Evolutionary conservation across 768 basidiomycete species (phyloP).

Genomic region (Suillus decipiens): DNA sequence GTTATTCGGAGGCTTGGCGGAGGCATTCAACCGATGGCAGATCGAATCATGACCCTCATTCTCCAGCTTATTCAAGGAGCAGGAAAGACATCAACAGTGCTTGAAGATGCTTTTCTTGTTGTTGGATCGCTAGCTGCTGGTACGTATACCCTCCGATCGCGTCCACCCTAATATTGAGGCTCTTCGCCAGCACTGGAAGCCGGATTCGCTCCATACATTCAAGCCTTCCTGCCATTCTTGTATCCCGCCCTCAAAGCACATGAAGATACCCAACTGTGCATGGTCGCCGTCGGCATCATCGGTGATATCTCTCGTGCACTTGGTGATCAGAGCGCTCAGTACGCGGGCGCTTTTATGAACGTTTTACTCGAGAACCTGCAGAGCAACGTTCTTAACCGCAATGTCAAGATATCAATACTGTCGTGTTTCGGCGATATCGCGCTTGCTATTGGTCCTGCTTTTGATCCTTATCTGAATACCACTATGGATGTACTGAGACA

Average conservation of each 20-base stretch:
- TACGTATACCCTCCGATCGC: conserved; percentile 26
- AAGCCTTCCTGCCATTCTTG: conserved; percentile 83
- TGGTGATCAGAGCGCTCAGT: conserved; percentile 79
- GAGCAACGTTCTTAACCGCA: conserved; percentile 86
- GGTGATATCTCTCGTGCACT: conserved; percentile 96
- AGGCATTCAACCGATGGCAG: conserved; percentile 85
- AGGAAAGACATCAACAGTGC: conserved; percentile 90
- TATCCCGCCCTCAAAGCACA: conserved; percentile 88
- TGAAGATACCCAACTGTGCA: conserved; percentile 95
- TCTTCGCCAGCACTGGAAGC: conserved; percentile 63
- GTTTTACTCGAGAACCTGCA: conserved; percentile 90
- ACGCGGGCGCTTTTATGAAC: conserved; percentile 88
- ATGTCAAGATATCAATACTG: conserved; percentile 96
- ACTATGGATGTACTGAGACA: conserved; percentile 91
- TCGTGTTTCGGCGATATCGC: conserved; percentile 97
- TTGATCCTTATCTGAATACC: conserved; percentile 87
- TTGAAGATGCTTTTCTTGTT: conserved; percentile 96
- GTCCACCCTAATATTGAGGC: conserved; percentile 8
- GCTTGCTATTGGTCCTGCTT: conserved; percentile 81
- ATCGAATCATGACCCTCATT: conserved; percentile 93
- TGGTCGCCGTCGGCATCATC: conserved; percentile 92
- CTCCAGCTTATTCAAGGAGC: conserved; percentile 84
- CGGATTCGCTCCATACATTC: conserved; percentile 80
- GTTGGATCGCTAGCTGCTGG: conserved; percentile 85
- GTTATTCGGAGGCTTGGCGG: conserved; percentile 82